Percentiles rank a stretch among this genome's conserved stretches.
Conservation (phyloP, 179 eudicot genomes). For the Monotropa hypopitys region DNA sequence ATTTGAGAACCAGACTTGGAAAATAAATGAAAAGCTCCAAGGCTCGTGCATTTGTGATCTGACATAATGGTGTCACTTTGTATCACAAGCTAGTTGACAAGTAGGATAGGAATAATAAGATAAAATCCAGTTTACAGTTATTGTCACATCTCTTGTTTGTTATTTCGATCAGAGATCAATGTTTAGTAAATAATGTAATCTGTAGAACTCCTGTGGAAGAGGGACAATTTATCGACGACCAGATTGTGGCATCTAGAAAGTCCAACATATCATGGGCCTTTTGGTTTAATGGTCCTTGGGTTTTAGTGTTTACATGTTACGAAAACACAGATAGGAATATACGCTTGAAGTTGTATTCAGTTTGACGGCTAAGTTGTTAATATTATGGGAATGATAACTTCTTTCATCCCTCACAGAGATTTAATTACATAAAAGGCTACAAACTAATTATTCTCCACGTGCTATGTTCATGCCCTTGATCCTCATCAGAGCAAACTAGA, state of each 20-base stretch:
- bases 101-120: background rate
- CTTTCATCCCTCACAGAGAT: background rate
- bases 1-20: background rate
- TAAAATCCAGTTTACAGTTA: background rate
- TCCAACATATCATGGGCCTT: background rate
- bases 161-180: background rate
- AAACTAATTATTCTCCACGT: background rate
- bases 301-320: background rate
- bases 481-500: no score
- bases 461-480: no score
- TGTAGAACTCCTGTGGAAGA: background rate
- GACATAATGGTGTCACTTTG: background rate
- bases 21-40: background rate
- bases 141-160: background rate
- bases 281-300: constrained; percentile 1
- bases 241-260: background rate
- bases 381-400: background rate
- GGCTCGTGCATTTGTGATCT: background rate
- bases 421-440: background rate
- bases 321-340: background rate
- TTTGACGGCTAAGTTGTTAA: background rate
- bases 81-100: background rate
- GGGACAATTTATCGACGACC: background rate
- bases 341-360: background rate
- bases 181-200: background rate